Evolutionary conservation across 768 basidiomycete genomes (phyloP), one percentile per base, ranked within the genome.

Genomic region (Brasilioporus rufonigricans): DNA sequence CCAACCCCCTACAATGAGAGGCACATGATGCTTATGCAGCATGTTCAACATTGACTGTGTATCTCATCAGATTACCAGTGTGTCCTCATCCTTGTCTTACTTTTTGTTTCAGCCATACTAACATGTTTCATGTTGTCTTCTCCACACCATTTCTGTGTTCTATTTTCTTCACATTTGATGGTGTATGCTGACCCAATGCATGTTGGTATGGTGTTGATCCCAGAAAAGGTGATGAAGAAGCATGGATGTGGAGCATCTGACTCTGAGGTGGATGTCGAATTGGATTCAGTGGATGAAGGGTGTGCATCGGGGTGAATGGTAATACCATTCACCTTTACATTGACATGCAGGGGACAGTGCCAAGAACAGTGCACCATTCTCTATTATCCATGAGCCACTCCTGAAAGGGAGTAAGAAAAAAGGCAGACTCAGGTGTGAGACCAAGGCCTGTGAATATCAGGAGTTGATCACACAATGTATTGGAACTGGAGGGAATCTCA

Each of bases 1-100:
- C 54, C 1, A 35, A 57, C 1, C 55, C 57, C 1, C 29, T 66
- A 0, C 64, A 61, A 12, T 61, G 51, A n/a, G 27, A 50, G 4
- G 53, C 57, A 6, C 55, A 65, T 1, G 65, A 66, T 16, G 50
- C 65, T 0, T 65, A 65, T 14, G 64, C 64, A 3, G 61, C 58
- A 1, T 63, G 61, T 48, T 66, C 64, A 14, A 52, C 51, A 26
- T 18, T 45, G 35, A 52, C 19, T 19, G 51, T 44, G 6, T 65
- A 48, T 48, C 33, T 65, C 3, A 48, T 63, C 5, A 33, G 64
- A 31, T 33, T 65, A 6, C 64, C 58, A 13, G 61, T 66, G 14
- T 27, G 61, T 52, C 27, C 23, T 27, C 8, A 5, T 51, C 16
- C 9, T 36, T 2, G 8, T 29, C 31, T 24, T 7, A 1, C 24